Evolutionary conservation across 139 green algal genomes (phyloP), one percentile per base, ranked within the genome.

Genomic region (Picochlorum sp.): DNA sequence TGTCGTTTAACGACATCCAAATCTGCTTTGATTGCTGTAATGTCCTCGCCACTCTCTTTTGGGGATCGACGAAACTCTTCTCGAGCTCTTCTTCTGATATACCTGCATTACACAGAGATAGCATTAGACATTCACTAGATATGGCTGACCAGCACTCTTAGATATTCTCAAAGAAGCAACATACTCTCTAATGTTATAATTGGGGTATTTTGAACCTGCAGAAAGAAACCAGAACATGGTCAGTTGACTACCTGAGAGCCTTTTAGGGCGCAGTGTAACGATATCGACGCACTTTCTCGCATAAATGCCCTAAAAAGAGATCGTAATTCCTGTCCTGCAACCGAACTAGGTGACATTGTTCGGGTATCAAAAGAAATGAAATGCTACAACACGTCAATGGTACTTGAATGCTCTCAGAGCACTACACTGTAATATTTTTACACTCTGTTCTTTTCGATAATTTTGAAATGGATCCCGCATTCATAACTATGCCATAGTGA

Each of bases 171-270:
- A 37, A 20, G 18, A 41, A 59, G 14, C 2, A 6, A 60, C 47
- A 69, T 58, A 90, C 81, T 91, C 81, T 58, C 80, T 69, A 10
- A 91, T 70, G 64, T 91, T 91, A 72, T 91, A 91, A 67, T 84
- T 86, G 3, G 81, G 78, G 38, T 83, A 86, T 20, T 79, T 72
- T 14, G 49, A 26, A 2, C 81, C 83, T 72, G 78, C 66, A 51
- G 69, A 54, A 45, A 15, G 4, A 8, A 63, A 26, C 6, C 23
- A 44, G 24, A 59, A 23, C 6, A 59, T 10, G n/a, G 26, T 16
- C 23, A 26, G n/a, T n/a, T n/a, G n/a, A 55, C n/a, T 20, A 21
- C 18, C 28, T 55, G 18, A 13, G 11, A n/a, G 18, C 18, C 18
- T 10, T 55, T n/a, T 55, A 21, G n/a, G n/a, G 47, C 6, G 15